Percentiles rank a stretch among this genome's conserved stretches.
Conservation (phyloP, 2,329 filamentous ascomycete species). For the Blastomyces percursus region DNA sequence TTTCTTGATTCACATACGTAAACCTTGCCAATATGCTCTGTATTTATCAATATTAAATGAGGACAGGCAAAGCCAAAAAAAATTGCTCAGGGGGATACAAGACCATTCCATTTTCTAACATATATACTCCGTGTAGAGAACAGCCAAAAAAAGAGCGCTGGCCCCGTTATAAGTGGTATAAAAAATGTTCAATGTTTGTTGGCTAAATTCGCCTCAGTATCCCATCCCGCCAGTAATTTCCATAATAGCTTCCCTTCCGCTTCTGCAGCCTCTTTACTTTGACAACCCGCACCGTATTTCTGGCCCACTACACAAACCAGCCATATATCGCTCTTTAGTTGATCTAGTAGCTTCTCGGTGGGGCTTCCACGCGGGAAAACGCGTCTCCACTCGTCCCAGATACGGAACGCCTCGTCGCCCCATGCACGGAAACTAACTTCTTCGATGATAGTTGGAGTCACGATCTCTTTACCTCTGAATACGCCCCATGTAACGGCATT, state of each 20-base stretch:
- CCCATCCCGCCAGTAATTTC: slow-evolving; percentile 26
- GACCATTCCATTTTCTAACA: background rate
- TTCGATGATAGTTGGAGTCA: slow-evolving; percentile 93
- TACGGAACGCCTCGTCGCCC: slow-evolving; percentile 90
- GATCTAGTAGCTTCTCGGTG: slow-evolving; percentile 60
- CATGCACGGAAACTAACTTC: slow-evolving; percentile 88
- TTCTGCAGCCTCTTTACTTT: slow-evolving; percentile 30
- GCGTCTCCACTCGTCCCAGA: slow-evolving; percentile 87
- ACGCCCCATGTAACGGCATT: slow-evolving; percentile 97
- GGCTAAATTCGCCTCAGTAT: slow-evolving; percentile 1
- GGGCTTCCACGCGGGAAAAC: slow-evolving; percentile 68
- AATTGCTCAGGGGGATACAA: too few species aligned
- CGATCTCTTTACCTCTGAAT: slow-evolving; percentile 90
- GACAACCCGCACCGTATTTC: slow-evolving; percentile 34
- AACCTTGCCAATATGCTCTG: too few species aligned
- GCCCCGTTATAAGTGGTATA: background rate
- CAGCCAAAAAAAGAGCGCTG: background rate
- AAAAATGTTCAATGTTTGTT: background rate
- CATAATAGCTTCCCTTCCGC: slow-evolving; percentile 32
- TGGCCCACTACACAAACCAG: slow-evolving; percentile 60
- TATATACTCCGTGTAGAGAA: background rate
- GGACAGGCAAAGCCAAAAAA: too few species aligned
- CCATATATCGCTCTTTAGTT: slow-evolving; percentile 61
- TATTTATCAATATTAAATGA: too few species aligned
- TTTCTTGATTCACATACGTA: background rate